Evolutionary conservation across 1,139 yeast genomes (phyloP).

Genomic region (Geotrichum citri-aurantii): DNA sequence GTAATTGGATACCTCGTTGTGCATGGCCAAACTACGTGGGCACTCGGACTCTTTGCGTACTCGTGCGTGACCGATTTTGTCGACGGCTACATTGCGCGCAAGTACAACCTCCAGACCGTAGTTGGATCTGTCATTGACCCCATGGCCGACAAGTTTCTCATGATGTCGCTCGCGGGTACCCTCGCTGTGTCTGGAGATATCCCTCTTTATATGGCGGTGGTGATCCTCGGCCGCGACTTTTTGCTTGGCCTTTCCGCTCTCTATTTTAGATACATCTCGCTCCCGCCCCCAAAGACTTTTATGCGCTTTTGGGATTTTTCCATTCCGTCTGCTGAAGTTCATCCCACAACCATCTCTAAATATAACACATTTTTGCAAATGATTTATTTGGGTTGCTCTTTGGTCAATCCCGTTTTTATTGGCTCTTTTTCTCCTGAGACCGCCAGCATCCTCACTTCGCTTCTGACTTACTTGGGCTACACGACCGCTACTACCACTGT

Average conservation of each 20-base stretch:
- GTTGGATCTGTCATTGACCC: conserved; percentile 94
- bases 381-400: conserved; percentile 76
- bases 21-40: conserved; percentile 53
- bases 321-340: conserved; percentile 81
- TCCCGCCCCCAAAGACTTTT: conserved; percentile 73
- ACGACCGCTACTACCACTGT: conserved; percentile 74
- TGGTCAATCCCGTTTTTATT: conserved; percentile 54
- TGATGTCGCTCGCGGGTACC: conserved; percentile 80
- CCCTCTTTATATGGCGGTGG: conserved; percentile 57
- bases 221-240: conserved; percentile 83
- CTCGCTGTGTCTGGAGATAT: conserved; percentile 59
- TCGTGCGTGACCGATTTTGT: conserved; percentile 87
- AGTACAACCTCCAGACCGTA: conserved; percentile 66
- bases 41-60: conserved; percentile 68
- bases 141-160: conserved; percentile 84
- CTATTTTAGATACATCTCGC: conserved; percentile 63
- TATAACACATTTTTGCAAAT: conserved; percentile 87
- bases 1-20: conserved; percentile 72
- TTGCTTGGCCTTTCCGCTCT: conserved; percentile 70
- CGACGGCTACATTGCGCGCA: conserved; percentile 88
- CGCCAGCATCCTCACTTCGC: conserved; percentile 17
- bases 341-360: conserved; percentile 83
- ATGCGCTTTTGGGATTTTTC: conserved; percentile 68
- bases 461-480: conserved; percentile 25
- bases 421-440: conserved; percentile 24